Base-by-base conservation (phyloP, 2,329 filamentous ascomycete genomes). In the Chalaropsis thielavioides region DNA sequence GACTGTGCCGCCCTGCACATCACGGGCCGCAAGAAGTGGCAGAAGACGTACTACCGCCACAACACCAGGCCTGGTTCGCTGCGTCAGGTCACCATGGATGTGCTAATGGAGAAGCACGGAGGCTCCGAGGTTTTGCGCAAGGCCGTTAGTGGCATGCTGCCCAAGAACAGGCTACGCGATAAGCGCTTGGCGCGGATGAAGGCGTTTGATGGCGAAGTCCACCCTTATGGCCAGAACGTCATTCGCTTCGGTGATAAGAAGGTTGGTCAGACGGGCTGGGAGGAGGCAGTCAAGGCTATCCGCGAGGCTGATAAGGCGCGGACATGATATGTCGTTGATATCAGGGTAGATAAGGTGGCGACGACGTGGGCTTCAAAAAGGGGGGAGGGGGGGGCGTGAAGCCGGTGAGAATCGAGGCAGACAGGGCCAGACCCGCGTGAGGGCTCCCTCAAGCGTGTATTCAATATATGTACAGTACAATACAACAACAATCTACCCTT, bases 41-140 rank as follows among this genome's bases (percentile, higher is more conserved):
- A 95, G 79, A 99, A 99, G 81, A 86, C 85, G 69, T 99, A 99
- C 81, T 96, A 96, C 80, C 84, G 89, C 64, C 94, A 97, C 77
- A 95, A 86, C 70, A 97, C 94, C 27, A 83, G 90, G 13, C 94
- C 94, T 0, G 94, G 94, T 64, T 89, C 84, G 71, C 80, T 99
- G 71, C 88, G 88, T 78, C 82, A 85, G 72, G 89, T 99, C 74
- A 95, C 87, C 66, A 96, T 99, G 92, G 92, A 97, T 73, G 84
- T 85, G 70, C 83, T 99, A 80, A 94, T 96, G 81, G 87, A 84
- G 72, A 96, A 96, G 80, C 89, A 90, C 79, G 94, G 94, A 69
- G 94, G 94, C 61, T 87, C 87, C 44, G 94, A 99, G 81, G 86
- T 99, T 44, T 76, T 99, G 73, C 82, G 90, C 72, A 89, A 91